Evolutionary conservation across 140 eudicot genomes (phyloP), one percentile per base, ranked within the genome.

Genomic region (Cichorium intybus): DNA sequence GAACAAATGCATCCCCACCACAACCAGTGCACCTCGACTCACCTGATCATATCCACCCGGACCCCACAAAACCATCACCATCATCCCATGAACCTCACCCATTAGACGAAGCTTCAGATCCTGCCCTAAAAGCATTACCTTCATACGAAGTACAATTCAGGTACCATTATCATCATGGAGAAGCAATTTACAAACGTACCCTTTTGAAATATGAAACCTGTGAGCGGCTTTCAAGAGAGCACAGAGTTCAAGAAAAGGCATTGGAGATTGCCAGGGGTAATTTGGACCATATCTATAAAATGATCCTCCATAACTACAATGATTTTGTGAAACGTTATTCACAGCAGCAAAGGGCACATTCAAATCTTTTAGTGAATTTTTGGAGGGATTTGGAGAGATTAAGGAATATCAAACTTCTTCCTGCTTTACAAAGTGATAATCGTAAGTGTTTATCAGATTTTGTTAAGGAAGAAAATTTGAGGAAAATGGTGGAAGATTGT

Each of bases 241-340:
- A 73, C 62, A 86, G 83, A 71, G 97, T 89, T 54, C 97, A 89
- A 77, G 97, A 86, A 66, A 83, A 77, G 77, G 97, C 91, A n/a
- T 71, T 89, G 72, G 97, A 83, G 75, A 86, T 89, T 64, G 95
- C 97, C 50, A 64, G 87, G 78, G 85, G 86, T 64, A 89, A 71
- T 77, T 63, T 89, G 64, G 95, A 83, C 61, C 84, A 81, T 75
- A 83, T 76, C 65, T 89, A 79, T 52, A 81, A 53, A 73, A 86
- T 89, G 72, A 72, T 89, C 23, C 75, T 71, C 56, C 95, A 86
- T 26, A 86, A 75, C 47, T 86, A 83, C 70, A 70, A 51, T 21
- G 95, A 89, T 23, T 89, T 89, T 52, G 64, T 75, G 49, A 89
- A 83, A 62, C 77, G 75, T 67, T 79, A 83, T 35, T 79, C 89